Evolutionary conservation across 257 asterid genomes (phyloP), one percentile per base, ranked within the genome.

Genomic region (Solanum dulcamara): DNA sequence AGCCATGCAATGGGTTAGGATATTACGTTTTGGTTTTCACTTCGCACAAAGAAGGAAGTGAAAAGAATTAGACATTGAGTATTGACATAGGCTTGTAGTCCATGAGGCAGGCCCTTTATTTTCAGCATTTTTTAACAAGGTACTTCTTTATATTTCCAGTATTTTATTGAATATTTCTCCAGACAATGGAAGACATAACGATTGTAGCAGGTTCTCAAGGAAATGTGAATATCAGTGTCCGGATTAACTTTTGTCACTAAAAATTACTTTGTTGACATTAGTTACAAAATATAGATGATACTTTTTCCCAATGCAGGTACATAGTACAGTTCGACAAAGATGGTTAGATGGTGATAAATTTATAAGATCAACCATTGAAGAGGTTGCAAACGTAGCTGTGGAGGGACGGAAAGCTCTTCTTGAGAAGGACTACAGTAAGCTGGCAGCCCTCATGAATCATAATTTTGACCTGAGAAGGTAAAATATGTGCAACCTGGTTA

Each of bases 381-480:
- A 95, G 89, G 98, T 97, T 83, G 98, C 98, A 40, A 86, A 93
- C 51, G 72, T 95, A 86, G 95, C 98, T 64, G 86, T 89, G 83
- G 95, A 94, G 89, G 99, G 99, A 83, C 85, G 85, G 50, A 87
- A 85, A 2, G 92, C 95, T n/a, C 87, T 95, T 91, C 85, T 92
- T 46, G 94, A 89, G 77, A 97, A 94, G 89, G 94, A 97, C 88
- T 86, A 91, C 55, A 18, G 70, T 40, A 93, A 91, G 87, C 87
- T 96, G 51, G 97, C 94, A 75, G 82, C 57, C 85, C 98, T 96
- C 86, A 96, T 95, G 99, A 95, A 94, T 82, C 96, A 53, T 72
- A 96, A 96, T 91, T 95, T 96, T 88, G 98, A 95, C 81, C 77
- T 95, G 84, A 89, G 98, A 87, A 91, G 99, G 99, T 96, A 87